Base-by-base conservation (phyloP, 179 eudicot genomes). In the Carnegiea gigantea region DNA sequence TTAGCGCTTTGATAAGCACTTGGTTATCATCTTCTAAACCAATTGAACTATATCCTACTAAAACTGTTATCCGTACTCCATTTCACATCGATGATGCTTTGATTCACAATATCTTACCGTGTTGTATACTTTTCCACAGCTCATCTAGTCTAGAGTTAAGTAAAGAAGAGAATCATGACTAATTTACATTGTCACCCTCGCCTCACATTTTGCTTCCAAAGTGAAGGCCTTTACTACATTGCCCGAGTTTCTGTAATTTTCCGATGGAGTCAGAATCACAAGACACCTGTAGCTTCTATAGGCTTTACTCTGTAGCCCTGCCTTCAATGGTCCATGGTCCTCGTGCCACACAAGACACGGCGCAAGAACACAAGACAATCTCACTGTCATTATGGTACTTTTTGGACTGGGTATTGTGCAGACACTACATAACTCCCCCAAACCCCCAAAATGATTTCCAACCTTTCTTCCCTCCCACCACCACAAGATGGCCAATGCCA, bases 401-500 rank as follows among this genome's bases (percentile, higher is more conserved):
- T 51, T 73, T 44, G 17, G 54, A 44, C 26, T 73, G 4, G 3
- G 6, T 40, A 40, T 38, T 14, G 23, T 28, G 0, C 20, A 6
- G 17, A 2, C 9, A 75, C 59, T 75, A 49, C 49, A 75, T 75
- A 48, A 24, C 43, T 49, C 38, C 78, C 64, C 38, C 76, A 43
- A 40, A 23, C 20, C 23, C 78, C 62, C 78, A 75, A 3, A 49
- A n/a, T 5, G 78, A 75, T 51, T 49, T 75, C 60, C 62, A 43
- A 48, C 3, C 12, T 24, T n/a, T 10, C 2, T 23, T 12, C 36
- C 17, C 6, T 24, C 6, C 33, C 23, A 73, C 44, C 60, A n/a
- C 17, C 44, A 38, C 38, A 70, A 77, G 9, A 82, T 81, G 84
- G 44, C 77, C 44, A 51, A 33, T 36, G n/a, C 84, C 57, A 51